phyloP scores from a whole-genome alignment of 352 stramenopile species.

The Phytophthora litchii region DNA sequence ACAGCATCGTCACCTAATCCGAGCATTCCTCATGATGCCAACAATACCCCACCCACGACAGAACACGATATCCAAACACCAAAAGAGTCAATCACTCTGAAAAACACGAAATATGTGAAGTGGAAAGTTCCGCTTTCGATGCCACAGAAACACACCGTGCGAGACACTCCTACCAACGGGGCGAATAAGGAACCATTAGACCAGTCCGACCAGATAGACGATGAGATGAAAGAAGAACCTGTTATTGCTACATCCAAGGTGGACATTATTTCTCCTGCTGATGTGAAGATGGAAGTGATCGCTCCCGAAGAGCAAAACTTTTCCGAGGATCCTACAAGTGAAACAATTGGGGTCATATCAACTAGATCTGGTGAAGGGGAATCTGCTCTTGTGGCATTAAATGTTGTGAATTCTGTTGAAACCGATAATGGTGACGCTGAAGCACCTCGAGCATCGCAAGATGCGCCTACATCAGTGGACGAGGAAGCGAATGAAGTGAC shows the following conservation, averaged over 20 bases:
- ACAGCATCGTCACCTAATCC: conserved; percentile 1
- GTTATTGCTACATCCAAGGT: background rate
- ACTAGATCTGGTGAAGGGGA: conserved; percentile 5
- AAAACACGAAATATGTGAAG: conserved; percentile 58
- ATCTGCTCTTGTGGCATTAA: background rate
- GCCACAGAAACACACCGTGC: background rate
- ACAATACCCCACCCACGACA: conserved; percentile 4
- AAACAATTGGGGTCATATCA: conserved; percentile 4
- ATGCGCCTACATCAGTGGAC: background rate
- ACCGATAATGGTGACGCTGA: conserved; percentile 1
- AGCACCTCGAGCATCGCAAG: background rate
- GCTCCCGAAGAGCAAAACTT: conserved; percentile 8
- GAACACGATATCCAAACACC: background rate
- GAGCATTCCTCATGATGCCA: conserved; percentile 4
- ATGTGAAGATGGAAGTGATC: conserved; percentile 28
- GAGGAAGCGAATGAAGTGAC: conserved; percentile 4
- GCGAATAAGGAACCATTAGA: conserved; percentile 2
- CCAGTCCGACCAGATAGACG: conserved; percentile 11
- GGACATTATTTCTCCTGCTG: background rate
- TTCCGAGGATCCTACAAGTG: background rate
- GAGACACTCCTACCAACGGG: background rate
- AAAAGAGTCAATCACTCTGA: conserved; percentile 15
- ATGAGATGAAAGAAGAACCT: conserved; percentile 31
- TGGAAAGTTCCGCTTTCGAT: conserved; percentile 46
- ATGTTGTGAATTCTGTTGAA: background rate